Evolutionary conservation across 257 asterid genomes (phyloP).

Genomic region (Solanum chmielewskii): DNA sequence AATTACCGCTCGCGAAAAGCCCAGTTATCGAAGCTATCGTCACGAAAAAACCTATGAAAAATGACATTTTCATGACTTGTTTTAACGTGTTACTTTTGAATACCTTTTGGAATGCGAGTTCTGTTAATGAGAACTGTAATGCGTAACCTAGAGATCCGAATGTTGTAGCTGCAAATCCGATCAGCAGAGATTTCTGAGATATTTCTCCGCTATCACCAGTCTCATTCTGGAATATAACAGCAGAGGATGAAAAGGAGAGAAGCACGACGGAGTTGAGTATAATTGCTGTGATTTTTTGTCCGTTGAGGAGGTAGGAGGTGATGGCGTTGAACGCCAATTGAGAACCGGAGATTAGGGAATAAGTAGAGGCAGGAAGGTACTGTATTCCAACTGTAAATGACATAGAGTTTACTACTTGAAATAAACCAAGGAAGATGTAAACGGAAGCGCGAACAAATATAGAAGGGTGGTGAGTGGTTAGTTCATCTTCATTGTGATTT

Average conservation of each 20-base stretch:
- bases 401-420: slow-evolving; percentile 4
- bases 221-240: slow-evolving; percentile 11
- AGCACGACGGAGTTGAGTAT: slow-evolving; percentile 23
- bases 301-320: slow-evolving; percentile 30
- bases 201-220: not conserved
- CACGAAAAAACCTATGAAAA: slow-evolving; percentile 23
- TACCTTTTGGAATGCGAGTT: slow-evolving; percentile 13
- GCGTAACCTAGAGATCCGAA: not conserved
- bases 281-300: slow-evolving; percentile 18
- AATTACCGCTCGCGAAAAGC: slow-evolving; percentile 13
- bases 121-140: slow-evolving; percentile 19
- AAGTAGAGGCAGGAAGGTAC: slow-evolving; percentile 30
- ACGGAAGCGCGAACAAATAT: not conserved
- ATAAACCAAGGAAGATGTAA: slow-evolving; percentile 3
- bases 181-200: not conserved
- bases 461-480: not conserved
- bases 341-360: slow-evolving; percentile 21
- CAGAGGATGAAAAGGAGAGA: slow-evolving; percentile 27
- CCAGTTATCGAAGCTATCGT: not conserved
- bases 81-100: slow-evolving; percentile 10
- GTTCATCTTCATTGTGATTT: not conserved
- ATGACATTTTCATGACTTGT: slow-evolving; percentile 11
- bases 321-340: slow-evolving; percentile 36
- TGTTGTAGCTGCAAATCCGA: slow-evolving; percentile 8
- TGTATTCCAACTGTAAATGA: slow-evolving; percentile 17